phyloP scores from a whole-genome alignment of 768 basidiomycete genomes.

The Pleurotus tuber-regium region DNA sequence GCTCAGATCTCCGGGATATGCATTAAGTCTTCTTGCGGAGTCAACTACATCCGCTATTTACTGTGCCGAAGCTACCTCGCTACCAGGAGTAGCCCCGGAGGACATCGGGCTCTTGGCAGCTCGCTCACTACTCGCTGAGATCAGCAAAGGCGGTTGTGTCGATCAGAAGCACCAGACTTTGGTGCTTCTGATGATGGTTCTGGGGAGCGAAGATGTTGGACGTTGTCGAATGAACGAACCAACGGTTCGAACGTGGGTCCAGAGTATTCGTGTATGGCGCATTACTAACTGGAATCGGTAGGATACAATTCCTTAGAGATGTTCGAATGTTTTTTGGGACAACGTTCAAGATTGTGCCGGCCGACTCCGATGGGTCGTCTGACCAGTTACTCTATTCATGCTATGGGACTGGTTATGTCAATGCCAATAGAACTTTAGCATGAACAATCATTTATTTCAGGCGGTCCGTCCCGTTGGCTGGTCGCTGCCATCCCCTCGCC shows the following conservation, averaged over 20 bases:
- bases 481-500: too few relatives aligned
- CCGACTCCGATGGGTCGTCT: constrained; percentile 49
- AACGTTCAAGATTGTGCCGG: constrained; percentile 84
- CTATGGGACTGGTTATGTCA: constrained; percentile 89
- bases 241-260: constrained; percentile 71
- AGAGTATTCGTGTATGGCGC: neutral
- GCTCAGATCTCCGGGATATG: constrained; percentile 91
- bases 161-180: constrained; percentile 88
- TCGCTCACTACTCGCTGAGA: constrained; percentile 73
- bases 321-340: constrained; percentile 82
- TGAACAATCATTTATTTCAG: constrained; percentile 28
- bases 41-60: constrained; percentile 89
- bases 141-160: constrained; percentile 83
- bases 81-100: constrained; percentile 85
- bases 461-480: too few relatives aligned
- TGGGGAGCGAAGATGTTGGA: constrained; percentile 98
- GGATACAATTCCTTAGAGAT: constrained; percentile 91
- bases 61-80: constrained; percentile 82
- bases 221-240: constrained; percentile 84
- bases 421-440: constrained; percentile 77
- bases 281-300: constrained; percentile 27
- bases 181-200: constrained; percentile 85
- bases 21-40: constrained; percentile 85
- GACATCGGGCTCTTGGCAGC: constrained; percentile 87
- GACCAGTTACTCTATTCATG: constrained; percentile 81